Conservation (phyloP, 768 basidiomycete species). For the Lentinula sp. region DNA sequence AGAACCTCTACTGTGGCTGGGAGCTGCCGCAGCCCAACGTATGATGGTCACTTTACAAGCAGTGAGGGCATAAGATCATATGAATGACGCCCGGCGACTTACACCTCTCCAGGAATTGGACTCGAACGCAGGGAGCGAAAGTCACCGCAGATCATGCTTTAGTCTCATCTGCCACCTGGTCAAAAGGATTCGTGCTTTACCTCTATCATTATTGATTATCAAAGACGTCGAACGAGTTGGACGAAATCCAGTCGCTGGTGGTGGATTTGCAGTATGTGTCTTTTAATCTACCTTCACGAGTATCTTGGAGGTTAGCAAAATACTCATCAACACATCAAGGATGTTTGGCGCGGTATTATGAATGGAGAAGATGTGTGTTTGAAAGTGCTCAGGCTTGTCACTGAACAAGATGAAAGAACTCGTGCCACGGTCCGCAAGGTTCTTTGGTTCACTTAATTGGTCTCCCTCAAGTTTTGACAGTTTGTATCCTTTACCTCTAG, state of each 20-base stretch:
- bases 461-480: neutral
- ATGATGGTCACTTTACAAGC: neutral
- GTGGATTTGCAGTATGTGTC: slow-evolving; percentile 2
- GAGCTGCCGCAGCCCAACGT: neutral
- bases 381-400: slow-evolving; percentile 4
- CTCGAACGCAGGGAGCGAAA: neutral
- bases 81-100: neutral
- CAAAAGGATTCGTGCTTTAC: neutral
- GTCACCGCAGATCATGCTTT: neutral
- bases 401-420: neutral
- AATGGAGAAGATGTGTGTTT: slow-evolving; percentile 2
- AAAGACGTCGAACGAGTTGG: neutral
- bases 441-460: neutral
- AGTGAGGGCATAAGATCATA: neutral
- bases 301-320: neutral
- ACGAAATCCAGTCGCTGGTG: neutral
- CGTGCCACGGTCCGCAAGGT: neutral
- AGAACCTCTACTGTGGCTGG: neutral
- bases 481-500: slow-evolving; percentile 1
- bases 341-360: neutral
- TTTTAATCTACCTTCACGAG: neutral
- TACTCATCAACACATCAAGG: neutral
- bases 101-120: neutral
- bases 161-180: neutral
- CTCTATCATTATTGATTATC: neutral